Conservation (phyloP, 2,329 filamentous ascomycete genomes). For the Diaporthe citriasiana region DNA sequence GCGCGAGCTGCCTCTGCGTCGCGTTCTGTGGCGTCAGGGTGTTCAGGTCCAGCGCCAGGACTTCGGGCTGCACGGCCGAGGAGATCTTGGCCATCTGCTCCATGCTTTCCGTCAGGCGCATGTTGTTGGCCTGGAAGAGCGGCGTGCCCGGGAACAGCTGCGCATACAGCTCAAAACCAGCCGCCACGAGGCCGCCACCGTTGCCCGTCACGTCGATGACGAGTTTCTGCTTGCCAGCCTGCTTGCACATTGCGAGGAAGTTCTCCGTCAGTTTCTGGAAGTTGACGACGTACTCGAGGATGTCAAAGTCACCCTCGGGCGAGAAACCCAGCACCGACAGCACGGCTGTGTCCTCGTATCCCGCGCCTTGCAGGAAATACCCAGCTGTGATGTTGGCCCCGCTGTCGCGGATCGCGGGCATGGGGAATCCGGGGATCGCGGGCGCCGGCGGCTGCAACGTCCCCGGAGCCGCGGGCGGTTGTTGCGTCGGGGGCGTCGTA, state of each 20-base stretch:
- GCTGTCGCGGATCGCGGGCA: slow-evolving; percentile 49
- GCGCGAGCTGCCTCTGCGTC: slow-evolving; percentile 54
- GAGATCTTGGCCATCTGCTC: slow-evolving; percentile 58
- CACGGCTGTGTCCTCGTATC: slow-evolving; percentile 53
- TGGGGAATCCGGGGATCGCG: slow-evolving; percentile 49
- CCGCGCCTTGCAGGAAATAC: slow-evolving; percentile 54
- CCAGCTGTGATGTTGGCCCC: slow-evolving; percentile 50
- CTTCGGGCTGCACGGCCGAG: slow-evolving; percentile 47
- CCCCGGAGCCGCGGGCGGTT: slow-evolving; percentile 34
- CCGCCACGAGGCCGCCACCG: slow-evolving; percentile 65
- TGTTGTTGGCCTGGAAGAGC: slow-evolving; percentile 64
- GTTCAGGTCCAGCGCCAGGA: slow-evolving; percentile 49
- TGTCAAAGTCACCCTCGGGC: slow-evolving; percentile 42
- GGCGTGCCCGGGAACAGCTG: slow-evolving; percentile 65
- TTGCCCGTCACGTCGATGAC: slow-evolving; percentile 76
- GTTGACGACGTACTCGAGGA: slow-evolving; percentile 45
- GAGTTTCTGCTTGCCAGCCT: slow-evolving; percentile 68
- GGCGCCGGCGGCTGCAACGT: slow-evolving; percentile 37
- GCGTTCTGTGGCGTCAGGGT: slow-evolving; percentile 1
- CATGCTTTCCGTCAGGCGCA: slow-evolving; percentile 64
- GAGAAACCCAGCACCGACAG: slow-evolving; percentile 49
- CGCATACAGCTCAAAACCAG: slow-evolving; percentile 64
- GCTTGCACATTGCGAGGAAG: slow-evolving; percentile 62
- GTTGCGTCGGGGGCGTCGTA: not conserved
- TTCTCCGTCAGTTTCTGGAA: slow-evolving; percentile 46